Evolutionary conservation across 768 basidiomycete genomes (phyloP), one percentile per base, ranked within the genome.

Genomic region (Hysterangium stoloniferum): DNA sequence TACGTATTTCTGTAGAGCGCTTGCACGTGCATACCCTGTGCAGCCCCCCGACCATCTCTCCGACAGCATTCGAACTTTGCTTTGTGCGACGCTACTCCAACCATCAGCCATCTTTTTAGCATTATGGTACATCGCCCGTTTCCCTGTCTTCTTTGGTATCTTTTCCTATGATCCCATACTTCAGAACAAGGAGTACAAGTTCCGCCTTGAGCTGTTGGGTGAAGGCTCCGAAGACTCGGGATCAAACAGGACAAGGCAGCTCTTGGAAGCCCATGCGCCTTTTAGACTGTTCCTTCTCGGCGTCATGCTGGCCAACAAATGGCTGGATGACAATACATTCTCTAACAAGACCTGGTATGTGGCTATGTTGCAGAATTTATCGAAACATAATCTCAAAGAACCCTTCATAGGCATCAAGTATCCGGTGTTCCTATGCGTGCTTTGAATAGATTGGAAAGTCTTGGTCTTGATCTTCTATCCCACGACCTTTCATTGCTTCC

Each of bases 241-340:
- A 59, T 70, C 17, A 52, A 64, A n/a, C 59, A 64, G 24, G 78
- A 79, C 34, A 62, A 66, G 55, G 77, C 79, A 40, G 66, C 68
- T 3, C 4, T 65, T 69, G 43, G 84, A 86, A 60, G 69, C 72
- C 5, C 74, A 72, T 53, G 80, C 79, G 1, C 79, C 83, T 9
- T 89, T 88, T 64, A 78, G 84, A 47, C 71, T 90, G 36, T 71
- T 89, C 52, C 75, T 90, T 20, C 71, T 90, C 20, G 87, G 87
- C 17, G 87, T 80, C 55, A 88, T 90, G 86, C 69, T 90, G 29
- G 85, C 86, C 17, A 89, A 89, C 64, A 90, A 90, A 66, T 89
- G 87, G 87, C 61, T 90, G 56, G 86, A 89, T 56, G 87, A 90
- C 58, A 87, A 90, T 59, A 89, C 87, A 0, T 90, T 89, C 65